Base-by-base conservation (phyloP, 192 early-diverging fungal genomes). In the Umbelopsis isabellina region DNA sequence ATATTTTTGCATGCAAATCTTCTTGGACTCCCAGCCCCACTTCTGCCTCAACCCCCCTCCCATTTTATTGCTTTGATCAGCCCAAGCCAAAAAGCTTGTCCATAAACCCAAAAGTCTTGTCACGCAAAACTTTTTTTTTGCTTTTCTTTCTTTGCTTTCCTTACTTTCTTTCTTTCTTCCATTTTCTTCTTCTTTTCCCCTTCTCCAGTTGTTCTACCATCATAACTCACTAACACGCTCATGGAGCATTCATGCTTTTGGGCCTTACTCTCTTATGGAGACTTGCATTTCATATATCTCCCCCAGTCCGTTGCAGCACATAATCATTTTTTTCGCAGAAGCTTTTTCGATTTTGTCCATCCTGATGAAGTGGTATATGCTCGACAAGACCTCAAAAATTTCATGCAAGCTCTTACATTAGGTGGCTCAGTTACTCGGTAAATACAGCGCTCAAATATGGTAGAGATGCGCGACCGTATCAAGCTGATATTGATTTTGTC, bases 351-450 rank as follows among this genome's bases (percentile, higher is more conserved):
- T 48, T 49, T 74, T 48, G 68, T 74, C 48, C 72, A 74, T 51
- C 72, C 72, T 45, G 72, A 74, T 18, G 72, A 74, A 69, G 72
- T 67, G 15, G 49, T 58, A n/a, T 52, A 69, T 27, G 72, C 72
- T 12, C 45, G 55, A 20, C 49, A 68, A 49, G 72, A 74, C 52
- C 51, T 74, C 3, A 27, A 48, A 9, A 69, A 49, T 45, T 74
- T 74, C 49, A 74, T 65, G 33, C 35, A 44, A 2, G 33, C 58
- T 2, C 58, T 65, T 41, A 33, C 67, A 11, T 25, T 69, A 11
- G 52, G 55, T 11, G 72, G 72, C 4, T 74, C 72, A 27, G 67
- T 74, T 22, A 74, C 72, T 47, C 68, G 72, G 72, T 69, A 65
- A 11, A 69, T 22, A 25, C 27, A 69, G 49, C 12, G 44, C 35